Conservation (phyloP, 371 early-diverging fungal species). For the Catenaria anguillulae region DNA sequence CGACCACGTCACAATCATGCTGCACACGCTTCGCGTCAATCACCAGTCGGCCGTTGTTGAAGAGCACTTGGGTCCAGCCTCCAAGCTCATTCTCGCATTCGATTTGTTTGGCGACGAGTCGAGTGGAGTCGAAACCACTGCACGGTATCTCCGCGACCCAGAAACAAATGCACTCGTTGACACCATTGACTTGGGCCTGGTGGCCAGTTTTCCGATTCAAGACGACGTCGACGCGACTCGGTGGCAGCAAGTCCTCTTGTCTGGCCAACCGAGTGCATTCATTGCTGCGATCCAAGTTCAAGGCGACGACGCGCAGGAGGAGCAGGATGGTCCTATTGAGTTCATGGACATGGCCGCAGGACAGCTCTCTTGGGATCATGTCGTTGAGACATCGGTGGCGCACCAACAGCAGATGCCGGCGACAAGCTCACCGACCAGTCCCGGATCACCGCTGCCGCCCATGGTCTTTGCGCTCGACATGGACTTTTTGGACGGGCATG, state of each 20-base stretch:
- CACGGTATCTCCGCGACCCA: neutral
- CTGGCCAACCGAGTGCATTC: neutral
- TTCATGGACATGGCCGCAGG: neutral
- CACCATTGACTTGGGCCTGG: neutral
- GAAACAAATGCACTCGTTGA: neutral
- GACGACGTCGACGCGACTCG: neutral
- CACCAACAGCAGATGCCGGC: too few species aligned
- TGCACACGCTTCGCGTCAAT: neutral
- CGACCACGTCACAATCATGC: slow-evolving; percentile 1
- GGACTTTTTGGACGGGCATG: neutral
- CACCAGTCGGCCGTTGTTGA: neutral
- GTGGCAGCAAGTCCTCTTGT: neutral
- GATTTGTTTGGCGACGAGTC: neutral
- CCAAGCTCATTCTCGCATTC: neutral
- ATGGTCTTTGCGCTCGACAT: neutral
- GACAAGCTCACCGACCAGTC: neutral
- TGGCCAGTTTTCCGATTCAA: neutral
- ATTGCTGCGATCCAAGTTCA: neutral
- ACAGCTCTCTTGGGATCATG: neutral
- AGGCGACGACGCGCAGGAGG: neutral
- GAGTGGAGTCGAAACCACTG: neutral
- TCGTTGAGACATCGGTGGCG: neutral
- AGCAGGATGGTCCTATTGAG: neutral
- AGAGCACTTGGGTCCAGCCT: neutral
- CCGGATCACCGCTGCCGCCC: neutral